Conservation (phyloP, 2,329 filamentous ascomycete genomes). For the Talaromyces sp. region DNA sequence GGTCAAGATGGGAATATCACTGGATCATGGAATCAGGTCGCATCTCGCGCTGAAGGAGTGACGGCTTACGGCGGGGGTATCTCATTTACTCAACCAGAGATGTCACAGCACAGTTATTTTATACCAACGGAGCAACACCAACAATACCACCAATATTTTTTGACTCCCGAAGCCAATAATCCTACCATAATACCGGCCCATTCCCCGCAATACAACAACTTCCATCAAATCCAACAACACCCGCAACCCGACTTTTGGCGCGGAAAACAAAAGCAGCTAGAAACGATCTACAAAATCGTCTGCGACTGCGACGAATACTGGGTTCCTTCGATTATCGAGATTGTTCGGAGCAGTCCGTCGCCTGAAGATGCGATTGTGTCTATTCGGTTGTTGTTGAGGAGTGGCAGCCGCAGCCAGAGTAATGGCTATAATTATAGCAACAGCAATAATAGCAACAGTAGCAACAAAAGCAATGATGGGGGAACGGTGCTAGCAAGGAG, state of each 20-base stretch:
- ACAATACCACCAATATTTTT: background rate
- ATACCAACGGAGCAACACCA: background rate
- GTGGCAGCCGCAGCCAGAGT: background rate
- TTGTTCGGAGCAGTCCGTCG: constrained; percentile 27
- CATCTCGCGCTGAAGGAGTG: background rate
- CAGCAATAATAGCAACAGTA: background rate
- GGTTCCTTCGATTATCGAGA: constrained; percentile 26
- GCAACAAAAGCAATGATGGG: background rate
- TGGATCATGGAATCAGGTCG: background rate
- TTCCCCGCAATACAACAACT: background rate
- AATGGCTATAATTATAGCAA: background rate
- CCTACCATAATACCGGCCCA: background rate
- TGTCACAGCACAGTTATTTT: background rate
- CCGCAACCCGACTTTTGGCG: constrained; percentile 24
- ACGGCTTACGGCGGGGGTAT: background rate
- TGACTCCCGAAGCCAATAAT: background rate
- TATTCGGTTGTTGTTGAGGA: constrained; percentile 19
- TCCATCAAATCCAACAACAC: constrained; percentile 14
- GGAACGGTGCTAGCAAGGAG: background rate
- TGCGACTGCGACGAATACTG: constrained; percentile 26
- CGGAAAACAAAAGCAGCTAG: constrained; percentile 25
- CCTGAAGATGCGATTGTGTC: constrained; percentile 29
- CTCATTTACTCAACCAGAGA: background rate
- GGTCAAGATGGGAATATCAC: background rate
- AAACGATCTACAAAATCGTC: constrained; percentile 28